Evolutionary conservation across 352 stramenopile species (phyloP).

Genomic region (Lagenidium giganteum): DNA sequence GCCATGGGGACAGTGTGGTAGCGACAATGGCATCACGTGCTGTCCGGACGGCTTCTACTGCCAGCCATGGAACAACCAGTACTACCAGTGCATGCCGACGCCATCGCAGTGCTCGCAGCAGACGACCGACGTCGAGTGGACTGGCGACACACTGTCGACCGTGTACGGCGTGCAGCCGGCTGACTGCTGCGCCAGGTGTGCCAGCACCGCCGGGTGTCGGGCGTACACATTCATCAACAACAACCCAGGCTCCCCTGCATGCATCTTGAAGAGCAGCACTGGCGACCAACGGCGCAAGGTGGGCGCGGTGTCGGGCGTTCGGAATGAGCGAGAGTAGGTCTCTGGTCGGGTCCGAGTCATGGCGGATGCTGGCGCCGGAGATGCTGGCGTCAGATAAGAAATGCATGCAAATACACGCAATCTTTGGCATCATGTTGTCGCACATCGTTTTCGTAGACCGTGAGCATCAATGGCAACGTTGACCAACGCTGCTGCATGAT

Average conservation of each 20-base stretch:
- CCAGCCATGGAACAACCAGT: constrained; percentile 37
- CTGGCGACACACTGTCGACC: constrained; percentile 10
- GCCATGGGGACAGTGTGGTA: constrained; percentile 9
- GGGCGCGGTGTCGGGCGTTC: too few species aligned
- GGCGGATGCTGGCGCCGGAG: too few species aligned
- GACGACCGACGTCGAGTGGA: constrained; percentile 17
- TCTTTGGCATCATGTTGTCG: too few species aligned
- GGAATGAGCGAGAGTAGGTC: too few species aligned
- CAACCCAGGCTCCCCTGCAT: constrained; percentile 11
- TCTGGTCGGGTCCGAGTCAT: too few species aligned
- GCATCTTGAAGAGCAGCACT: constrained; percentile 31
- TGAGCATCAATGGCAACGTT: too few species aligned
- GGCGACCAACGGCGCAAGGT: too few species aligned
- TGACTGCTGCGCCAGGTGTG: constrained; percentile 22
- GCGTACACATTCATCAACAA: constrained; percentile 28
- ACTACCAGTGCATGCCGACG: constrained; percentile 37
- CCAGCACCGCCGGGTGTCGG: constrained; percentile 17
- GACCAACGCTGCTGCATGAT: too few species aligned
- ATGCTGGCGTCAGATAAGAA: too few species aligned
- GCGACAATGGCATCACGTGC: constrained; percentile 1
- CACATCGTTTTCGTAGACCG: too few species aligned
- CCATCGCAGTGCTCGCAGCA: constrained; percentile 18
- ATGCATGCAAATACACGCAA: too few species aligned
- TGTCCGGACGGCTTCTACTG: constrained; percentile 23
- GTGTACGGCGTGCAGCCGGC: constrained; percentile 7